Conservation (phyloP, 2,329 filamentous ascomycete species). For the Ceratocystis diversiconidia region DNA sequence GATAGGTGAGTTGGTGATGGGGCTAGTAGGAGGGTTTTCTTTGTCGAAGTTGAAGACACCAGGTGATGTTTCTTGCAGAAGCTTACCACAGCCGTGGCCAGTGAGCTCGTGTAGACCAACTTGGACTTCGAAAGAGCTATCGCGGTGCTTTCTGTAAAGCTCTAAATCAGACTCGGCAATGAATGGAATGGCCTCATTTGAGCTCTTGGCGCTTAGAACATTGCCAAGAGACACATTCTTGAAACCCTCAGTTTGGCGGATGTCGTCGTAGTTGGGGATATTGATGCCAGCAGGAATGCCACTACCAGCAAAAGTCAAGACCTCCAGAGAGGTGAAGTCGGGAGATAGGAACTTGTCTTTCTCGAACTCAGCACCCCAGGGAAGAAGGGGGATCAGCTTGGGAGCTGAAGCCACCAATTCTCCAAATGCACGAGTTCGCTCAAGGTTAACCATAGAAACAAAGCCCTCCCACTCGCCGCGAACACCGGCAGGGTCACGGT, state of each 20-base stretch:
- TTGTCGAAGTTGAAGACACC: conserved; percentile 82
- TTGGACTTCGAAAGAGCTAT: conserved; percentile 84
- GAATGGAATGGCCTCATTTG: conserved; percentile 85
- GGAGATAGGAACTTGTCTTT: conserved; percentile 92
- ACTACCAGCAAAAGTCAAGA: conserved; percentile 57
- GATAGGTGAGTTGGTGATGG: conserved; percentile 59
- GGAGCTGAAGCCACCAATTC: conserved; percentile 72
- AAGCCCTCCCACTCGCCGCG: conserved; percentile 79
- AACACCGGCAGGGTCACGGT: conserved; percentile 67
- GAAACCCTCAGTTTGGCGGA: conserved; percentile 72
- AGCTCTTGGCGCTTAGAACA: conserved; percentile 77
- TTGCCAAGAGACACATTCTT: conserved; percentile 93
- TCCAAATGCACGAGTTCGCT: conserved; percentile 76
- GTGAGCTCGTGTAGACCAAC: conserved; percentile 84
- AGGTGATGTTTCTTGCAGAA: conserved; percentile 74
- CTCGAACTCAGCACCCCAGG: conserved; percentile 80
- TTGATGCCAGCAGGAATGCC: conserved; percentile 57
- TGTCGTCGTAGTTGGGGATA: conserved; percentile 59
- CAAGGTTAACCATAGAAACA: conserved; percentile 44
- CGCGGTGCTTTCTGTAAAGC: conserved; percentile 68
- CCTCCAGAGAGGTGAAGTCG: conserved; percentile 90
- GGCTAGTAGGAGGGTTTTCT: conserved; percentile 65
- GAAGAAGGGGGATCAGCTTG: conserved; percentile 71
- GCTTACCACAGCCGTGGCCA: conserved; percentile 81
- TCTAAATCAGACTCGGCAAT: conserved; percentile 65